Base-by-base conservation (phyloP, 2,329 filamentous ascomycete genomes). In the Coniella vitis region DNA sequence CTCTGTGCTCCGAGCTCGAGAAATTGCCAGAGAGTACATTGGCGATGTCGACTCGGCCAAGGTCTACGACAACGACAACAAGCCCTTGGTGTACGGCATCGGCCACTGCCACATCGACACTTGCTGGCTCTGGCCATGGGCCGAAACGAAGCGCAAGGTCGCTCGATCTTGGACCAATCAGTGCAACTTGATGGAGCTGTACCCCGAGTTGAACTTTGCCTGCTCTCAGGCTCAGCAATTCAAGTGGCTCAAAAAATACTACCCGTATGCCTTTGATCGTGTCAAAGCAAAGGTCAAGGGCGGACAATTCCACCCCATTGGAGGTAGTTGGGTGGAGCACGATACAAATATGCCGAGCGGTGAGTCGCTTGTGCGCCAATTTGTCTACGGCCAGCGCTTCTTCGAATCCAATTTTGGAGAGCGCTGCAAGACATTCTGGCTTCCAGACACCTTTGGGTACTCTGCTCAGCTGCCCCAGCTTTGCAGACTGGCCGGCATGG, bases 121-220 rank as follows among this genome's bases (percentile, higher is more conserved):
- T 22, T 96, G 91, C 68, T 98, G 93, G 93, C 75, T 98, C 32
- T 98, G 93, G 93, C 93, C 93, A 0, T 98, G 90, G 79, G 93
- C 86, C 9, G 93, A 98, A 72, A 97, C 93, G 0, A 96, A 94
- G 70, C 86, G 93, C 61, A 98, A 98, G 72, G 86, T 97, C 25
- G 90, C 86, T 17, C 82, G 93, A 39, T 96, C 90, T 9, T 98
- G 93, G 93, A 91, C 89, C 1, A 97, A 89, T 64, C 93, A 98
- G 66, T 95, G 90, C 66, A 86, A 95, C 61, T 72, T 98, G 59
- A 89, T 98, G 77, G 93, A 98, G 53, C 81, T 87, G 31, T 98
- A 97, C 57, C 89, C 90, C 0, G 93, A 98, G 69, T 84, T 95
- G 60, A 83, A 88, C 40, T 98, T 98, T 71, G 83, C 86, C 46